Evolutionary conservation across 2,329 filamentous ascomycete species (phyloP).

Genomic region (Venturia nashicola): DNA sequence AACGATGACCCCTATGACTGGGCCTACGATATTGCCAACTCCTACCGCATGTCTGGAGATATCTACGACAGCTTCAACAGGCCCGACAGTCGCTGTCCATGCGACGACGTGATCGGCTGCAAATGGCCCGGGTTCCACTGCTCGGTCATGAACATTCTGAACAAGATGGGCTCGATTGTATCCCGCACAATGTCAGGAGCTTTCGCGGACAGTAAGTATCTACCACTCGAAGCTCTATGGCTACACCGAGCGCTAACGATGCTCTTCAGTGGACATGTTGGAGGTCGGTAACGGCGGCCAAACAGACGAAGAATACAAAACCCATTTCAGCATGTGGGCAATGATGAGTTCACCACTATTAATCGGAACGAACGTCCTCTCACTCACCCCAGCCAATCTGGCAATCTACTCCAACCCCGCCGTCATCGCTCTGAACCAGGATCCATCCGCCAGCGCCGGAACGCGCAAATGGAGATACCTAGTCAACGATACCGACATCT

Average conservation of each 20-base stretch:
- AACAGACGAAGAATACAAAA: conserved; percentile 29
- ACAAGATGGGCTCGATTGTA: conserved; percentile 32
- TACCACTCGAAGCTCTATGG: neutral
- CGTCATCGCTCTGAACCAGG: conserved; percentile 38
- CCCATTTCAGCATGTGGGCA: conserved; percentile 38
- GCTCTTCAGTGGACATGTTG: conserved; percentile 27
- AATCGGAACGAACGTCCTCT: conserved; percentile 33
- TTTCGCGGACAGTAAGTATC: conserved; percentile 29
- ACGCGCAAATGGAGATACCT: conserved; percentile 33
- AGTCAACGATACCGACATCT: conserved; percentile 28
- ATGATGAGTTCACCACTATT: conserved; percentile 35
- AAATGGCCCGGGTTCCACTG: conserved; percentile 34
- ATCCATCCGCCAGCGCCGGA: conserved; percentile 29
- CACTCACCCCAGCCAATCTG: conserved; percentile 28
- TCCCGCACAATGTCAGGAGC: conserved; percentile 30
- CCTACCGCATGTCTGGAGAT: conserved; percentile 34
- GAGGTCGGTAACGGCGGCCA: conserved; percentile 34
- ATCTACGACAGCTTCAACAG: conserved; percentile 35
- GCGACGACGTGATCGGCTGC: conserved; percentile 30
- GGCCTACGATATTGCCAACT: conserved; percentile 36
- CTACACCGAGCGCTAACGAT: neutral
- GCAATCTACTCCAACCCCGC: conserved; percentile 37
- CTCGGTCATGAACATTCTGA: conserved; percentile 37
- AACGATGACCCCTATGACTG: conserved; percentile 26
- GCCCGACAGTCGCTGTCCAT: conserved; percentile 30